Conservation (phyloP, 345 rosid species). For the Rhodamnia argentea region DNA sequence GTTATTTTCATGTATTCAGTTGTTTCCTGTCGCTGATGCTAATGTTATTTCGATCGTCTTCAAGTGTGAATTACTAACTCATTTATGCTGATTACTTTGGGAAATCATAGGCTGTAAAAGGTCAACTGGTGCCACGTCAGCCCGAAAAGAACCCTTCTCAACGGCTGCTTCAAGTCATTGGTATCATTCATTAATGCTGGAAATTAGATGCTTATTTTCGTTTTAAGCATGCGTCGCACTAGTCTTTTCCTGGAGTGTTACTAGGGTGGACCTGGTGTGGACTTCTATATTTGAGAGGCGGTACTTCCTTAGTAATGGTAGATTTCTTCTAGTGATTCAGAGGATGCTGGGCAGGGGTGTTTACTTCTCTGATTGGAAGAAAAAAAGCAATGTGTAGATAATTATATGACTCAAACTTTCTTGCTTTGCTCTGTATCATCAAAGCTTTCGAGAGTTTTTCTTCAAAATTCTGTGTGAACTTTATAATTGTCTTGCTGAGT, state of each 20-base stretch:
- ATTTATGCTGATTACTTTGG: background rate
- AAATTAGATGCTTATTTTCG: background rate
- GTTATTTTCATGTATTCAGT: background rate
- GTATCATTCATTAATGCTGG: slow-evolving; percentile 27
- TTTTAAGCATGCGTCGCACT: background rate
- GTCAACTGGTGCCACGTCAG: slow-evolving; percentile 48
- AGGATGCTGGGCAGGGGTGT: background rate
- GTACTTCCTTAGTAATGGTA: background rate
- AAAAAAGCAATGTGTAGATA: background rate
- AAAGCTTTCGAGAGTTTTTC: background rate
- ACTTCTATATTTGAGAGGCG: background rate
- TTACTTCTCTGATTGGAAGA: background rate
- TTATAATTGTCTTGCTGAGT: background rate
- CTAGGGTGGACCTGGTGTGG: background rate
- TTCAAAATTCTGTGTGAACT: background rate
- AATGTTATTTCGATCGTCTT: background rate
- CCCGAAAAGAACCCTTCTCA: slow-evolving; percentile 51
- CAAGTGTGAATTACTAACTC: background rate
- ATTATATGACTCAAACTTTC: background rate
- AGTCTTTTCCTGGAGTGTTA: background rate
- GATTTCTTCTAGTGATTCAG: background rate
- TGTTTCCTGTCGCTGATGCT: background rate
- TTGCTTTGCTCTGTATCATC: background rate
- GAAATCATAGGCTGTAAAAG: slow-evolving; percentile 45
- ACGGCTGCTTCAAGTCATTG: slow-evolving; percentile 81